Evolutionary conservation across 352 stramenopile genomes (phyloP).

Genomic region (Pythium volutum): DNA sequence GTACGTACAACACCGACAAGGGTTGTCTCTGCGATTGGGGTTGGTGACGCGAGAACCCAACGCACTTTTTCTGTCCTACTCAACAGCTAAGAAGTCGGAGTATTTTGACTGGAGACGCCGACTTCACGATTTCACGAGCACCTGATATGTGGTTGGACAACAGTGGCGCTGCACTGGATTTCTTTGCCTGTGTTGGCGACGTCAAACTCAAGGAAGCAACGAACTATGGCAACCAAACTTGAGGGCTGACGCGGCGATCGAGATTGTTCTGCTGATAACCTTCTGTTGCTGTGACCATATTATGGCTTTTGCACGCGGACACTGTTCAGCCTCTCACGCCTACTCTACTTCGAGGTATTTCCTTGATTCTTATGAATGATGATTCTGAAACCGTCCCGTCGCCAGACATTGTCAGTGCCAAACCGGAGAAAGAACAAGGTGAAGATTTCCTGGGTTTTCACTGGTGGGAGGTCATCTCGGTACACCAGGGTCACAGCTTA

Average conservation of each 20-base stretch:
- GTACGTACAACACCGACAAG: constrained; percentile 9
- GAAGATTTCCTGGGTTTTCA: not conserved
- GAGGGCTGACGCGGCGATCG: too few species aligned
- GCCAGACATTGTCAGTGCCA: not conserved
- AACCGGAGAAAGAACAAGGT: not conserved
- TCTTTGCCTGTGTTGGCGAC: not conserved
- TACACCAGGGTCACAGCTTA: not conserved
- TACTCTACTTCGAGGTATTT: not conserved
- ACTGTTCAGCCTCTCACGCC: too few species aligned
- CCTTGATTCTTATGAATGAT: not conserved
- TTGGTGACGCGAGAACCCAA: constrained; percentile 10
- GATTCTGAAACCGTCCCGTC: not conserved
- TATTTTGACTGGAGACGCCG: not conserved
- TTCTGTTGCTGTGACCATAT: too few species aligned
- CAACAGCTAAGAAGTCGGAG: not conserved
- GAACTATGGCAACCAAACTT: not conserved
- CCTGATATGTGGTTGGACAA: not conserved
- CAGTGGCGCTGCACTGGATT: not conserved
- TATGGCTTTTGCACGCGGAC: too few species aligned
- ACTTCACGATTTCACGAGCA: not conserved
- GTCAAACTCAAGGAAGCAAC: not conserved
- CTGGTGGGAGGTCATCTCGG: not conserved
- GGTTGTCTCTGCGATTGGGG: constrained; percentile 6
- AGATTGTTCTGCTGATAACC: too few species aligned
- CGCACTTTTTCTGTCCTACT: not conserved